phyloP scores from a whole-genome alignment of 352 stramenopile species.

The Plasmopara muralis region DNA sequence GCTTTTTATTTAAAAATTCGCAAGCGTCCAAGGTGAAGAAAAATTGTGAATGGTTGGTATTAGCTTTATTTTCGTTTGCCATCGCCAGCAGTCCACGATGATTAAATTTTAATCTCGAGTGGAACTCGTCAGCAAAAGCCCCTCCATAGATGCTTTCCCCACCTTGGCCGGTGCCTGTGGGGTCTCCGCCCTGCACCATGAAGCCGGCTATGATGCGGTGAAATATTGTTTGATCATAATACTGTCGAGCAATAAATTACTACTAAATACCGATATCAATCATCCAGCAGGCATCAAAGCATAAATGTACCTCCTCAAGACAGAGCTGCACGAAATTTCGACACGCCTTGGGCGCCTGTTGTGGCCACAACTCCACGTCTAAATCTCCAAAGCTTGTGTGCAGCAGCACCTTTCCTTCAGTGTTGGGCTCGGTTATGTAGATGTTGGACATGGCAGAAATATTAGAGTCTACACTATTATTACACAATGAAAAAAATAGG shows the following conservation, averaged over 20 bases:
- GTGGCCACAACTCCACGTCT: conserved; percentile 95
- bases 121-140: conserved; percentile 89
- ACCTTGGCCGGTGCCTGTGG: conserved; percentile 77
- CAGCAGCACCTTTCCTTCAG: conserved; percentile 93
- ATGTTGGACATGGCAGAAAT: conserved; percentile 89
- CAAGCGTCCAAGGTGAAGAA: conserved; percentile 96
- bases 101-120: conserved; percentile 93
- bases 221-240: conserved; percentile 95
- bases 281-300: neutral
- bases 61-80: conserved; percentile 84
- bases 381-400: conserved; percentile 96
- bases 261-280: no score
- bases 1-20: conserved; percentile 92
- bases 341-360: conserved; percentile 93
- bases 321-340: conserved; percentile 92
- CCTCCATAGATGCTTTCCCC: conserved; percentile 72
- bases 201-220: conserved; percentile 93
- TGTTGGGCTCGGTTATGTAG: conserved; percentile 95
- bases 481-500: no score
- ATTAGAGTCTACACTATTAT: neutral
- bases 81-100: conserved; percentile 94
- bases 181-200: conserved; percentile 94
- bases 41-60: conserved; percentile 93
- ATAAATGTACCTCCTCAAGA: conserved; percentile 53
- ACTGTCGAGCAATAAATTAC: conserved; percentile 37